phyloP scores from a whole-genome alignment of 805 yeast genomes.

The Spencermartinsiella europaea region DNA sequence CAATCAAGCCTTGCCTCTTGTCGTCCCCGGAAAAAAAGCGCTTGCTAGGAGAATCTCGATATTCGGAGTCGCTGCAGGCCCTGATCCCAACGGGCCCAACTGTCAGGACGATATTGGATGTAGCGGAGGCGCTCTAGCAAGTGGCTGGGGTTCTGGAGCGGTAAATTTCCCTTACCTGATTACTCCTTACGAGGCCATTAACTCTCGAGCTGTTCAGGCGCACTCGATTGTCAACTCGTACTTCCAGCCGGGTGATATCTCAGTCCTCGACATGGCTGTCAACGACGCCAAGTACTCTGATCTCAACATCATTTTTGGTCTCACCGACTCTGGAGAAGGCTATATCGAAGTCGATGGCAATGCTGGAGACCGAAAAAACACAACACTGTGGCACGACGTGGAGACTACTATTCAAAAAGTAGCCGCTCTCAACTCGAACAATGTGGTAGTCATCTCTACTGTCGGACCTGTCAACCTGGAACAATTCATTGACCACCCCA shows the following conservation, averaged over 20 bases:
- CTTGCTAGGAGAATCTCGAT: slow-evolving; percentile 36
- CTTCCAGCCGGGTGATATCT: slow-evolving; percentile 34
- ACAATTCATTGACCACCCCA: slow-evolving; percentile 49
- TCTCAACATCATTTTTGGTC: slow-evolving; percentile 49
- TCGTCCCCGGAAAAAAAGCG: slow-evolving; percentile 37
- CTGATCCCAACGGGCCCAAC: slow-evolving; percentile 47
- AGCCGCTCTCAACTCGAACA: slow-evolving; percentile 47
- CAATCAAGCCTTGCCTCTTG: slow-evolving; percentile 47
- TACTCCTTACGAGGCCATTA: slow-evolving; percentile 55
- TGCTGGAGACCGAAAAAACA: slow-evolving; percentile 52
- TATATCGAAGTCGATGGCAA: slow-evolving; percentile 53
- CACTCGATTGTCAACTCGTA: slow-evolving; percentile 43
- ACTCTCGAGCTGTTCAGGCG: slow-evolving; percentile 40
- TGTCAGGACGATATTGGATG: slow-evolving; percentile 47
- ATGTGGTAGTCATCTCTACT: slow-evolving; percentile 52
- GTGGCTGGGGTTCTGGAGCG: slow-evolving; percentile 65
- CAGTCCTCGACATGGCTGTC: slow-evolving; percentile 37
- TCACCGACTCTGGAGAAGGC: slow-evolving; percentile 56
- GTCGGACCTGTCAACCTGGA: slow-evolving; percentile 63
- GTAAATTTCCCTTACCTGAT: slow-evolving; percentile 51
- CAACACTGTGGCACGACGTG: slow-evolving; percentile 52
- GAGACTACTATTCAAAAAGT: slow-evolving; percentile 48
- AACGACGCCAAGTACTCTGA: slow-evolving; percentile 48
- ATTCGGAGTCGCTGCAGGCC: slow-evolving; percentile 51
- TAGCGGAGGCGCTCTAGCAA: slow-evolving; percentile 48